These are phyloP conservation scores for Naumovozyma castellii DNA, from an alignment of 805 yeast species.

Conservation along the genomic window DNA sequence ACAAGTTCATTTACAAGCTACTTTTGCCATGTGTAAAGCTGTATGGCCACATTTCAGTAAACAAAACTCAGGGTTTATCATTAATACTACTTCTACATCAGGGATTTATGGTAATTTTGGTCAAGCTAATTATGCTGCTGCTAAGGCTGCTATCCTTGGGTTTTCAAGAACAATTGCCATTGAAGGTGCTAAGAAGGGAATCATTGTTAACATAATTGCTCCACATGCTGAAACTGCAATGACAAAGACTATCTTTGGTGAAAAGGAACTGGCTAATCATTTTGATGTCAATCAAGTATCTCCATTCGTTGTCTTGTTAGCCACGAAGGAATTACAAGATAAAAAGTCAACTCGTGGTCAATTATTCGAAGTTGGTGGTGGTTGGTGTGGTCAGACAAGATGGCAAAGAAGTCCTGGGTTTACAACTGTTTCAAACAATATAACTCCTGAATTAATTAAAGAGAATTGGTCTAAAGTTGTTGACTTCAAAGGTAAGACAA, in stretches of 20 bases:
- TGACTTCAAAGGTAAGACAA: constrained; percentile 52
- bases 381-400: constrained; percentile 91
- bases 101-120: constrained; percentile 98
- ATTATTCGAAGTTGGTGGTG: constrained; percentile 88
- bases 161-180: constrained; percentile 77
- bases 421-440: constrained; percentile 38
- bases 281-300: constrained; percentile 86
- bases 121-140: constrained; percentile 91
- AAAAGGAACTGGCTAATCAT: constrained; percentile 61
- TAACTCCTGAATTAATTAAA: constrained; percentile 59
- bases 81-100: constrained; percentile 89
- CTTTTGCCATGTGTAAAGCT: constrained; percentile 71
- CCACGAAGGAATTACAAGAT: constrained; percentile 58
- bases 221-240: constrained; percentile 98
- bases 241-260: constrained; percentile 81
- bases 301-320: constrained; percentile 71
- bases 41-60: constrained; percentile 86
- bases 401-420: constrained; percentile 91
- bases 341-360: constrained; percentile 53
- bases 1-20: constrained; percentile 74
- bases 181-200: constrained; percentile 76
- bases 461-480: constrained; percentile 58
- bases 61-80: constrained; percentile 55
- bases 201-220: constrained; percentile 75
- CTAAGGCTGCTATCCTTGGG: constrained; percentile 82